phyloP scores from a whole-genome alignment of 2,329 filamentous ascomycete genomes.

The Lachnellula arida region DNA sequence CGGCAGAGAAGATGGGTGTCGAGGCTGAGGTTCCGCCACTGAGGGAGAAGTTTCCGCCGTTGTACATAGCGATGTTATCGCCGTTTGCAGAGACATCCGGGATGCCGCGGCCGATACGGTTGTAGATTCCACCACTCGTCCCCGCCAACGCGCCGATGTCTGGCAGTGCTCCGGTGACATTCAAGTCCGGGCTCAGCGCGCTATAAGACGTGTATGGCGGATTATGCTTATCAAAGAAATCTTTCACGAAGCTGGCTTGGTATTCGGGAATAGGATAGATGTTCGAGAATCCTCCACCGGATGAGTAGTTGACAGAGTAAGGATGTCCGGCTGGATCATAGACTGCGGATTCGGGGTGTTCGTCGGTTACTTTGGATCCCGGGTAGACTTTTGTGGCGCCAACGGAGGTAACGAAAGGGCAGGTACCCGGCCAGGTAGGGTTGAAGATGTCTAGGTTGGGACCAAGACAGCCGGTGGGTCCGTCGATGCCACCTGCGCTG shows the following conservation, averaged over 20 bases:
- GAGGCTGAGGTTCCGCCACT: conserved; percentile 47
- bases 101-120: conserved; percentile 25
- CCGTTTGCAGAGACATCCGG: conserved; percentile 41
- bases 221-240: conserved; percentile 36
- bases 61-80: conserved; percentile 34
- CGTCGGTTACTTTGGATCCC: conserved; percentile 35
- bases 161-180: conserved; percentile 8
- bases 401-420: conserved; percentile 40
- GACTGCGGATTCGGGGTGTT: conserved; percentile 28
- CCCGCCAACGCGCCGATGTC: conserved; percentile 13
- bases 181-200: conserved; percentile 13
- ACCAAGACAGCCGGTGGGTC: conserved; percentile 31
- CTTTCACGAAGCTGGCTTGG: conserved; percentile 37
- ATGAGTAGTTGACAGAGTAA: conserved; percentile 30
- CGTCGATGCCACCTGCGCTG: too few species aligned
- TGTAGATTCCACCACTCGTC: conserved; percentile 13
- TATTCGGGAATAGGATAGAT: conserved; percentile 41
- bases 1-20: conserved; percentile 36
- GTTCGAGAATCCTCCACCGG: conserved; percentile 44
- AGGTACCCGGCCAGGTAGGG: conserved; percentile 38
- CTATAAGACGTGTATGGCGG: conserved; percentile 19
- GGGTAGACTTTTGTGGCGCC: conserved; percentile 31
- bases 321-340: conserved; percentile 12
- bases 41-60: conserved; percentile 40
- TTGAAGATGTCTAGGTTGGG: conserved; percentile 48